Evolutionary conservation across 495 filamentous ascomycete genomes (phyloP).

Genomic region (Aspergillus nanangensis): DNA sequence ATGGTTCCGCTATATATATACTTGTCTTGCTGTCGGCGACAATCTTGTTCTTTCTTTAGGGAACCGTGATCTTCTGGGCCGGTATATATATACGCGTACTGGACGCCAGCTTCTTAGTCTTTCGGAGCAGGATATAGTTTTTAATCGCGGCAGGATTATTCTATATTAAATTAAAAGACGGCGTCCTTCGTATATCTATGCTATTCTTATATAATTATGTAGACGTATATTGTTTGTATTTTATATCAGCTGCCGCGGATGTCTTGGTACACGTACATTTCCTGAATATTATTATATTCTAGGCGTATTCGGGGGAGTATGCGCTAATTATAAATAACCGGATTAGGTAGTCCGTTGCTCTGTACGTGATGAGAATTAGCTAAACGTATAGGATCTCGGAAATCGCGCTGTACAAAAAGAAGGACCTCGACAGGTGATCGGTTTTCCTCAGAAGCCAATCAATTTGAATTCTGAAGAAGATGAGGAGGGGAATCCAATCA

Average conservation of each 20-base stretch:
- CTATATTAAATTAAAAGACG: no score
- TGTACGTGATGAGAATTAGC: slow-evolving; percentile 4
- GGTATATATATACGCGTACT: no score
- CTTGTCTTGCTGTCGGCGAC: no score
- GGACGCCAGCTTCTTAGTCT: no score
- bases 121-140: no score
- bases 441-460: slow-evolving; percentile 2
- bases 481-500: slow-evolving; percentile 1
- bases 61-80: no score
- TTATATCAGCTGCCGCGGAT: slow-evolving; percentile 1
- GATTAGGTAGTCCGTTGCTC: slow-evolving; percentile 6
- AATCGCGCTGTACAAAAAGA: background rate
- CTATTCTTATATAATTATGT: slow-evolving; percentile 3
- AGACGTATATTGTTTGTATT: background rate
- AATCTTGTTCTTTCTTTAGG: no score
- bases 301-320: slow-evolving; percentile 10
- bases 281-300: slow-evolving; percentile 8
- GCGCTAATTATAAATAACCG: slow-evolving; percentile 13
- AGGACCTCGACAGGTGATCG: background rate
- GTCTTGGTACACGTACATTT: background rate
- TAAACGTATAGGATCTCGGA: background rate
- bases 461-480: slow-evolving; percentile 1
- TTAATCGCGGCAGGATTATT: no score
- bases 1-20: no score
- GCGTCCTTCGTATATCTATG: no score